Conservation (phyloP, 2,329 filamentous ascomycete genomes). For the Neoarthrinium moseri region DNA sequence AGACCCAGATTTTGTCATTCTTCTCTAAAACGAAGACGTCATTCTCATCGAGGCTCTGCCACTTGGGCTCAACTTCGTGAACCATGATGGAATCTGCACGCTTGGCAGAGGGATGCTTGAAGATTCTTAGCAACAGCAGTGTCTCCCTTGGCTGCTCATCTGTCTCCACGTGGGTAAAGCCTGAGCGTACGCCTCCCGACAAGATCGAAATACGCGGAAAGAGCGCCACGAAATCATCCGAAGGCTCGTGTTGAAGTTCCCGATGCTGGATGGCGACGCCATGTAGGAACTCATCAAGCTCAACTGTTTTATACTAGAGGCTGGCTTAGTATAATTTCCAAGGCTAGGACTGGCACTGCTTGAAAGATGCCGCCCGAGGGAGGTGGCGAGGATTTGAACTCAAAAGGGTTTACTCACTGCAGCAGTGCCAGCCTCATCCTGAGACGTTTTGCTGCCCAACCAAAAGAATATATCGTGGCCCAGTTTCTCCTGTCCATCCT, state of each 20-base stretch:
- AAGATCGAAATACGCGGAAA: constrained; percentile 62
- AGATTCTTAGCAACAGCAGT: constrained; percentile 58
- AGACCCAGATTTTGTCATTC: constrained; percentile 65
- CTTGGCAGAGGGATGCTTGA: constrained; percentile 53
- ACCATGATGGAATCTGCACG: constrained; percentile 54
- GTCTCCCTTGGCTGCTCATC: constrained; percentile 39
- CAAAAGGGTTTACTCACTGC: constrained; percentile 31
- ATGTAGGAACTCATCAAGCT: constrained; percentile 65
- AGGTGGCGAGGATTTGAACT: background rate
- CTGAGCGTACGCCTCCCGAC: constrained; percentile 58
- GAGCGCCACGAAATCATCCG: constrained; percentile 57
- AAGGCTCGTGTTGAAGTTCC: constrained; percentile 59
- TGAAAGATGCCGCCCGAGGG: too few species aligned
- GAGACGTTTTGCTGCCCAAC: constrained; percentile 63
- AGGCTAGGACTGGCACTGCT: too few species aligned
- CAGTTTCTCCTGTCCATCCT: constrained; percentile 42
- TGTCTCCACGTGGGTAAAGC: constrained; percentile 62
- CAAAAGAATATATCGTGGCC: constrained; percentile 69
- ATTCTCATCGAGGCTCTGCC: constrained; percentile 60
- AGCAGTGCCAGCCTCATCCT: constrained; percentile 68
- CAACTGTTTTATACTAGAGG: constrained; percentile 63
- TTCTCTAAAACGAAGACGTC: constrained; percentile 67
- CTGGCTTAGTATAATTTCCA: background rate
- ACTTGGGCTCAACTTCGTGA: constrained; percentile 61
- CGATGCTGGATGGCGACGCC: constrained; percentile 64